These are phyloP conservation scores for Acacia melanoxylon DNA, from an alignment of 306 rosid genomes.

Conservation along the genomic window DNA sequence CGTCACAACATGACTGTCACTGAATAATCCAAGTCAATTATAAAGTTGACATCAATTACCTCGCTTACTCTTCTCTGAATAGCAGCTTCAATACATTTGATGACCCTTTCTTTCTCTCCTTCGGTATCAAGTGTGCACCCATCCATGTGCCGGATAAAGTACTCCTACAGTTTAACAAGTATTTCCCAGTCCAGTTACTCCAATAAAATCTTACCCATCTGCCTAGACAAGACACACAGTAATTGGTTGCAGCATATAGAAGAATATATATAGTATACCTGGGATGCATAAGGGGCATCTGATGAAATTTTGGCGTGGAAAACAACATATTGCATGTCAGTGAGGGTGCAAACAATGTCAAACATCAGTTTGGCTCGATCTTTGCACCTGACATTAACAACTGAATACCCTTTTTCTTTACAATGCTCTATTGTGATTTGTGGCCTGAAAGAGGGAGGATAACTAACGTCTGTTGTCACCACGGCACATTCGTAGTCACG, in stretches of 20 bases:
- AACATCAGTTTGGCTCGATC: conserved; percentile 87
- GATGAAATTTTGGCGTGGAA: conserved; percentile 80
- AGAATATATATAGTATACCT: conserved; percentile 40
- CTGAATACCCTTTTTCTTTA: conserved; percentile 73
- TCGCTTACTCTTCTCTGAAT: conserved; percentile 89
- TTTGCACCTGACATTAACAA: conserved; percentile 67
- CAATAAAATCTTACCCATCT: neutral
- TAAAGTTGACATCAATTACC: conserved; percentile 44
- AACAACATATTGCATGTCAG: conserved; percentile 87
- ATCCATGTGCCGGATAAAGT: conserved; percentile 81
- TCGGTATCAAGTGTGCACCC: conserved; percentile 89
- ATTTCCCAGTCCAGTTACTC: neutral
- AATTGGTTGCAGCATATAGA: neutral
- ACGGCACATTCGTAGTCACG: conserved; percentile 70
- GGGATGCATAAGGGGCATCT: conserved; percentile 77
- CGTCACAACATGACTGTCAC: too few species aligned
- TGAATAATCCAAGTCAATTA: neutral
- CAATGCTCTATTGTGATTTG: conserved; percentile 71
- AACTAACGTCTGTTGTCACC: conserved; percentile 43
- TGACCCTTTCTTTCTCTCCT: conserved; percentile 84
- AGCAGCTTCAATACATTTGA: conserved; percentile 90
- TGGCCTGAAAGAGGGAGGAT: conserved; percentile 56
- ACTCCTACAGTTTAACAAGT: conserved; percentile 49
- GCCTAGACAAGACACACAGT: neutral
- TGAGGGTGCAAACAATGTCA: conserved; percentile 84